Conservation (phyloP, 306 rosid genomes). For the Acmispon strigosus region DNA sequence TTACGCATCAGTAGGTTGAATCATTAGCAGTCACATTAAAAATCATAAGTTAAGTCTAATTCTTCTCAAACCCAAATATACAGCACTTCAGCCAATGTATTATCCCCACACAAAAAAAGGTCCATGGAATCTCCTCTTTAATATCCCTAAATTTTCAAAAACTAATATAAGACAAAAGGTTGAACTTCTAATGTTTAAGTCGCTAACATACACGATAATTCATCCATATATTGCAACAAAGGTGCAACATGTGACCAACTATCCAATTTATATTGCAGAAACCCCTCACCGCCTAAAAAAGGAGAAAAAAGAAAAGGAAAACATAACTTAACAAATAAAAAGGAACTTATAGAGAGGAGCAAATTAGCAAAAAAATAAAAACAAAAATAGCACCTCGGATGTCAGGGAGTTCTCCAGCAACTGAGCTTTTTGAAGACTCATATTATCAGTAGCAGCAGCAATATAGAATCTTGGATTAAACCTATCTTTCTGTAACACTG, state of each 20-base stretch:
- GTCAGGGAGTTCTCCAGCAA: conserved; percentile 41
- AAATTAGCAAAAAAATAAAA: not conserved
- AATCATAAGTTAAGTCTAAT: not conserved
- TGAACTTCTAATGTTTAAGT: not conserved
- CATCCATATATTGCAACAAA: conserved; percentile 5
- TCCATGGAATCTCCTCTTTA: not conserved
- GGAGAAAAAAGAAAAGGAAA: not conserved
- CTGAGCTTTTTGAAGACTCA: conserved; percentile 88
- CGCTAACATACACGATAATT: not conserved
- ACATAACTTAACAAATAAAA: not conserved
- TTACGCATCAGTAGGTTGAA: conserved; percentile 18
- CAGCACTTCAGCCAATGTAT: not conserved
- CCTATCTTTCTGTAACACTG: conserved; percentile 57
- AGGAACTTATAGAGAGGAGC: not conserved
- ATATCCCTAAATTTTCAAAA: not conserved
- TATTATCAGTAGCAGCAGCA: conserved; percentile 85
- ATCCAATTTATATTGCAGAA: not conserved
- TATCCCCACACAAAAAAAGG: not conserved
- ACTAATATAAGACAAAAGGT: not conserved
- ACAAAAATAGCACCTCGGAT: conserved; percentile 34
- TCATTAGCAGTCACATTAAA: not conserved
- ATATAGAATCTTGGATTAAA: conserved; percentile 66
- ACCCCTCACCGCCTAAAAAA: not conserved
- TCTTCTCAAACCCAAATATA: conserved; percentile 5
- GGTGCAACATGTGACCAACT: not conserved